phyloP scores from a whole-genome alignment of 176 grass and related monocot species.

The Olyra latifolia region DNA sequence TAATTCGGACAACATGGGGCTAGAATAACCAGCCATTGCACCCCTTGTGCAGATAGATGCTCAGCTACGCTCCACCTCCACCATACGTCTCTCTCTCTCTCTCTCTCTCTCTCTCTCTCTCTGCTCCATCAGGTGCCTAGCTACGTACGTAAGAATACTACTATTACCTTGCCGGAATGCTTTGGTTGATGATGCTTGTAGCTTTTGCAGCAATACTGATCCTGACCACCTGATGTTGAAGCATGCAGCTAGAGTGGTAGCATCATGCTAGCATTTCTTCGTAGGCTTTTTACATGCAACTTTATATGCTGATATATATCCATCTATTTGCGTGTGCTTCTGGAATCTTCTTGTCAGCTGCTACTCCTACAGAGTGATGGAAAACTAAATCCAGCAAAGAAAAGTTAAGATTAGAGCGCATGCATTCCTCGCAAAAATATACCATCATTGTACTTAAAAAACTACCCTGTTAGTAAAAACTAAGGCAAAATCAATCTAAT shows the following conservation, averaged over 20 bases:
- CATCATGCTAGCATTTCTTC: conserved; percentile 15
- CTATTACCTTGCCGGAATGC: background rate
- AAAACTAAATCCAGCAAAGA: no score
- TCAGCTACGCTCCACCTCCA: background rate
- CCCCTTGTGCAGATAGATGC: conserved; percentile 18
- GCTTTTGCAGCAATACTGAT: conserved; percentile 19
- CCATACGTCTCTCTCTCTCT: conserved; percentile 25
- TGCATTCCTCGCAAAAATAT: no score
- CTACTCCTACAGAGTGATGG: no score
- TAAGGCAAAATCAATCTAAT: no score
- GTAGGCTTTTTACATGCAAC: background rate
- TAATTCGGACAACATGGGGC: conserved; percentile 20
- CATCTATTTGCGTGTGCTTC: background rate
- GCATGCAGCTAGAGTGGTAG: background rate
- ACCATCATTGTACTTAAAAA: no score
- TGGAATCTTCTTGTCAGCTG: background rate
- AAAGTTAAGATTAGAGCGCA: no score
- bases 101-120: conserved; percentile 10
- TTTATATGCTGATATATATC: background rate
- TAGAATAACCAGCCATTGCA: background rate
- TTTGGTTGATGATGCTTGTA: conserved; percentile 31
- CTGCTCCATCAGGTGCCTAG: background rate
- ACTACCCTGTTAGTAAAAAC: no score
- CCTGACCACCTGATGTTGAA: background rate
- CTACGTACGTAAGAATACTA: background rate